Conservation (phyloP, 1,139 yeast species). For the Meyerozyma smithsonii region DNA sequence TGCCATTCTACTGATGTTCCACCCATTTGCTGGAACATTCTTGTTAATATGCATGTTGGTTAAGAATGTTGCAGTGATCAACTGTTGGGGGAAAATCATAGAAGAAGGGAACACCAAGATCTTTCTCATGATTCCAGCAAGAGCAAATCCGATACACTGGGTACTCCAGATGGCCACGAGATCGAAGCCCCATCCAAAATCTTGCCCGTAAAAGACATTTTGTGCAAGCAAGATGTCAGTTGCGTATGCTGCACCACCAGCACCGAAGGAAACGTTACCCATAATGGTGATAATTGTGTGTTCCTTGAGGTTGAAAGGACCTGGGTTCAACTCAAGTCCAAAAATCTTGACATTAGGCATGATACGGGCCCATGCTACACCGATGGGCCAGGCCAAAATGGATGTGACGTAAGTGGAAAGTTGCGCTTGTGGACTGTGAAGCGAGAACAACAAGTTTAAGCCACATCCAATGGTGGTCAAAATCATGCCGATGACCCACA, state of each 20-base stretch:
- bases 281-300: constrained; percentile 62
- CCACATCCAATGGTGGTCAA: constrained; percentile 59
- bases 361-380: constrained; percentile 44
- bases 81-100: constrained; percentile 66
- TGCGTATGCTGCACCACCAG: constrained; percentile 56
- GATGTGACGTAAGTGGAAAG: constrained; percentile 55
- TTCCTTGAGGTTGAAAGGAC: constrained; percentile 62
- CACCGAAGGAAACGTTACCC: constrained; percentile 53
- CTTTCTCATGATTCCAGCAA: constrained; percentile 57
- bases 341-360: constrained; percentile 46
- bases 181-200: constrained; percentile 48
- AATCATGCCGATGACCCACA: constrained; percentile 53
- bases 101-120: constrained; percentile 58
- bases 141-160: constrained; percentile 60
- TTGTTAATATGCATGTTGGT: constrained; percentile 60
- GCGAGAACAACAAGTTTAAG: constrained; percentile 54
- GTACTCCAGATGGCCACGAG: constrained; percentile 50
- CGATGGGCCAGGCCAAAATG: constrained; percentile 60
- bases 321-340: constrained; percentile 50
- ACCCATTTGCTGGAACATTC: constrained; percentile 47
- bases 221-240: constrained; percentile 57
- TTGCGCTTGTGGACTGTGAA: constrained; percentile 53
- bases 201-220: constrained; percentile 44
- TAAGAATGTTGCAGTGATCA: constrained; percentile 42
- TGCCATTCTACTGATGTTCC: constrained; percentile 35